Evolutionary conservation across 2,329 filamentous ascomycete species (phyloP).

Genomic region (Colletotrichum trifolii): DNA sequence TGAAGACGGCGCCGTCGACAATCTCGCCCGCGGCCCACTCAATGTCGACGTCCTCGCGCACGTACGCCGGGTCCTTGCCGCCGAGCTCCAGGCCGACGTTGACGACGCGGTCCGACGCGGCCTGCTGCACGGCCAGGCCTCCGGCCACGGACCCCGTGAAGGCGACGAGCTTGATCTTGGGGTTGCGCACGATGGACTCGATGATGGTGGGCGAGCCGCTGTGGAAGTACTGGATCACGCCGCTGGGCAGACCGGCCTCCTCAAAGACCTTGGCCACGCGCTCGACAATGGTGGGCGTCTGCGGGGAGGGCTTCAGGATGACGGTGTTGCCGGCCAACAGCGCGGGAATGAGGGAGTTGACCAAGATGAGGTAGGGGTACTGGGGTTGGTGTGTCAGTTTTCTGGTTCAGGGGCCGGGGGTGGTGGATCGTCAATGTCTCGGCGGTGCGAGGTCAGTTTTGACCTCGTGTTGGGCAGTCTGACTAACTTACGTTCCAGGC

Average conservation of each 20-base stretch:
- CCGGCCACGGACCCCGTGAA: slow-evolving; percentile 95
- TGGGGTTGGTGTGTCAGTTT: slow-evolving; percentile 49
- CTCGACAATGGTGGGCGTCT: slow-evolving; percentile 93
- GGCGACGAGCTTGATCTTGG: slow-evolving; percentile 83
- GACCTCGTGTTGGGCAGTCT: slow-evolving; percentile 1
- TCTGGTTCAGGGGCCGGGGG: not conserved
- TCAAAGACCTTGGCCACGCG: slow-evolving; percentile 81
- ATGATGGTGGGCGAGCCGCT: slow-evolving; percentile 82
- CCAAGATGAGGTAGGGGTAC: slow-evolving; percentile 94
- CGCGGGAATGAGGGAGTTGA: slow-evolving; percentile 94
- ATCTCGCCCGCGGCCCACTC: slow-evolving; percentile 94
- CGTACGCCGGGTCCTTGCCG: slow-evolving; percentile 94
- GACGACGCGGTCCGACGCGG: slow-evolving; percentile 85
- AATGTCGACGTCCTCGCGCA: slow-evolving; percentile 86
- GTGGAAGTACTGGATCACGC: slow-evolving; percentile 94
- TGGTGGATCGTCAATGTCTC: slow-evolving; percentile 5
- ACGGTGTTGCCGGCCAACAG: slow-evolving; percentile 90
- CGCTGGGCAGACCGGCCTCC: slow-evolving; percentile 82
- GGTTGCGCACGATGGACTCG: slow-evolving; percentile 81
- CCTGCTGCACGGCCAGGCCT: slow-evolving; percentile 85
- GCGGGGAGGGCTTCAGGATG: slow-evolving; percentile 93
- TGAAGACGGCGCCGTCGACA: slow-evolving; percentile 95
- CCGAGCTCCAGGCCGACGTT: slow-evolving; percentile 91
- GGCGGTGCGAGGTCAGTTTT: not conserved
- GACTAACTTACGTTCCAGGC: slow-evolving; percentile 93